phyloP scores from a whole-genome alignment of 331 rosid genomes.

The Acacia pycnantha region DNA sequence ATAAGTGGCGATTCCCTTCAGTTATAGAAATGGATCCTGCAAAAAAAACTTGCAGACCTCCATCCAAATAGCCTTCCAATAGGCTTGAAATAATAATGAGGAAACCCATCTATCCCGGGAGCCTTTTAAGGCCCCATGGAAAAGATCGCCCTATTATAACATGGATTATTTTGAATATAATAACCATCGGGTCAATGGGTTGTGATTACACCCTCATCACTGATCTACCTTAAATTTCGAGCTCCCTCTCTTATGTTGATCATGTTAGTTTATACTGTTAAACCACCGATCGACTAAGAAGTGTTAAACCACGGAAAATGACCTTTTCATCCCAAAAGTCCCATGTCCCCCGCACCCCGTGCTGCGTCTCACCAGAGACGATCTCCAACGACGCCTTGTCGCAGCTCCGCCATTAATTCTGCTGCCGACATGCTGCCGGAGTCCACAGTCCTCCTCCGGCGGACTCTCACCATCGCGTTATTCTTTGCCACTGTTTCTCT shows the following conservation, averaged over 20 bases:
- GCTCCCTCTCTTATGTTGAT: not conserved
- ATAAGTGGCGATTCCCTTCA: too few species aligned
- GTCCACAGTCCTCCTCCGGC: conserved; percentile 32
- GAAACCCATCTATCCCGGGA: too few species aligned
- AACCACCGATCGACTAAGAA: not conserved
- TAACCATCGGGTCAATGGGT: too few species aligned
- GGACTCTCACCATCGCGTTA: conserved; percentile 31
- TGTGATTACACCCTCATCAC: too few species aligned
- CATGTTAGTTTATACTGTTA: not conserved
- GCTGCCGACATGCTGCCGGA: conserved; percentile 43
- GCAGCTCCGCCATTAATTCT: conserved; percentile 28
- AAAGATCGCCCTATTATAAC: too few species aligned
- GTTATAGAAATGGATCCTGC: too few species aligned
- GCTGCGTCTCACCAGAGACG: not conserved
- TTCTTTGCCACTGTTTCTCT: conserved; percentile 53
- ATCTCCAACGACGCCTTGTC: not conserved
- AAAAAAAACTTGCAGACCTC: too few species aligned
- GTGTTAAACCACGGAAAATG: conserved; percentile 4
- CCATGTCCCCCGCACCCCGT: not conserved
- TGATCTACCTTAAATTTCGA: too few species aligned
- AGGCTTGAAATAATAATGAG: too few species aligned
- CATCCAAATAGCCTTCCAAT: too few species aligned
- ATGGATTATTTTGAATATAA: too few species aligned
- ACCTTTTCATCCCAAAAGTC: not conserved
- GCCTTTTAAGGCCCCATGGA: too few species aligned